Evolutionary conservation across 2,329 filamentous ascomycete species (phyloP), one percentile per base, ranked within the genome.

Genomic region (Parafenestella ontariensis): DNA sequence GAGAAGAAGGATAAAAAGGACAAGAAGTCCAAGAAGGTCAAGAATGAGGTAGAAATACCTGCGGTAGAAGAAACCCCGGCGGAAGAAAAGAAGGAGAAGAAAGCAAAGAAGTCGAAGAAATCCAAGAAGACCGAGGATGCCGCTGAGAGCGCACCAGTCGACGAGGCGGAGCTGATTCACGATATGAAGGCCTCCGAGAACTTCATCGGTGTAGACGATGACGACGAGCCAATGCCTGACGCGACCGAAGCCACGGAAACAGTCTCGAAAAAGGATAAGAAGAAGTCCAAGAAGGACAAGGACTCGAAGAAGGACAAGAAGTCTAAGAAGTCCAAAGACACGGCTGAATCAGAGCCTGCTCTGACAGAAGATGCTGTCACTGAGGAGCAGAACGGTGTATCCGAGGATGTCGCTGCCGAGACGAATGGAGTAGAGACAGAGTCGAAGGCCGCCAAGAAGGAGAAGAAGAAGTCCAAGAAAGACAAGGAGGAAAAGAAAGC

Each of bases 401-500:
- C 42, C 20, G 62, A 65, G 33, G 58, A 64, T 5, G 44, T 47
- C 3, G 47, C 28, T 13, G 51, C 50, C 28, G 61, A 59, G 17
- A 49, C 49, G n/a, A 52, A 60, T 26, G 39, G 53, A 11, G 56
- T 52, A 28, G 58, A 65, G 2, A 15, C 45, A n/a, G 58, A 62
- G 28, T 49, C 50, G 23, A 68, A 69, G 56, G 55, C 51, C 48
- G 56, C 46, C 10, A 61, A 63, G 53, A 65, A 59, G 47, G 52
- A 58, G 5, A 64, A 65, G 53, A 70, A 68, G 51, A 64, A 64
- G 37, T 52, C 61, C 0, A 70, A 71, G 50, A 71, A 67, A 48
- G 62, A 64, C 3, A 69, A 69, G 49, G 65, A 70, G 44, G 62
- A 64, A 8, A 67, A 69, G 47, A 69, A 71, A 53, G 49, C 62